Conservation (phyloP, 106 monocot species). For the Narthecium ossifragum region DNA sequence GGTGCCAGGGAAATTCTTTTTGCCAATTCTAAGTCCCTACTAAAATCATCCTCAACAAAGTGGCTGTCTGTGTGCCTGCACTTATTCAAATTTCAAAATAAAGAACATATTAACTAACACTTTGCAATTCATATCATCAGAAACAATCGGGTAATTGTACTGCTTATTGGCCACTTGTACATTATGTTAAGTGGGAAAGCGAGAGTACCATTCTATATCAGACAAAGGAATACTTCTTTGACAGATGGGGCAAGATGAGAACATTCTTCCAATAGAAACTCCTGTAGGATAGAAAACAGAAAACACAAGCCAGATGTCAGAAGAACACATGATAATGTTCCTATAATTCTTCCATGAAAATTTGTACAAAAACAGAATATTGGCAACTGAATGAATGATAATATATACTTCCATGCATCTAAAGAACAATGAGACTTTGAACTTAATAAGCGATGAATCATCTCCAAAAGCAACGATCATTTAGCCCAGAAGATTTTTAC, state of each 20-base stretch:
- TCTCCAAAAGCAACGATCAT: no score
- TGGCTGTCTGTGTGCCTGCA: conserved; percentile 86
- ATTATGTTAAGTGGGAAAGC: neutral
- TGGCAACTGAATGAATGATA: neutral
- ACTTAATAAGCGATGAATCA: neutral
- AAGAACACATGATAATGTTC: neutral
- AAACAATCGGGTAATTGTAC: neutral
- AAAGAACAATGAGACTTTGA: neutral
- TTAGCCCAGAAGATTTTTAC: no score
- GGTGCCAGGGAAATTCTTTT: conserved; percentile 47
- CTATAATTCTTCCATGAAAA: neutral
- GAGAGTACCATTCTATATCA: conserved; percentile 66
- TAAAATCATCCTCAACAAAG: conserved; percentile 64
- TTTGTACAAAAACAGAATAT: neutral
- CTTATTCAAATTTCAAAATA: neutral
- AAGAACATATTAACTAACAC: neutral
- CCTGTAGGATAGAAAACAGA: conserved; percentile 1
- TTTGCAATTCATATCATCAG: neutral
- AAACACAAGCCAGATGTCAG: neutral
- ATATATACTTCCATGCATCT: neutral
- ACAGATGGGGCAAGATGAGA: conserved; percentile 76
- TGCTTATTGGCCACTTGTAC: neutral
- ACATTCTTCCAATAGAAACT: conserved; percentile 29
- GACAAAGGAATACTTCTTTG: conserved; percentile 23
- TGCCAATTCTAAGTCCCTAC: conserved; percentile 63